These are phyloP conservation scores for Solanum aculeatissimum DNA, from an alignment of 305 asterid species.

Conservation along the genomic window DNA sequence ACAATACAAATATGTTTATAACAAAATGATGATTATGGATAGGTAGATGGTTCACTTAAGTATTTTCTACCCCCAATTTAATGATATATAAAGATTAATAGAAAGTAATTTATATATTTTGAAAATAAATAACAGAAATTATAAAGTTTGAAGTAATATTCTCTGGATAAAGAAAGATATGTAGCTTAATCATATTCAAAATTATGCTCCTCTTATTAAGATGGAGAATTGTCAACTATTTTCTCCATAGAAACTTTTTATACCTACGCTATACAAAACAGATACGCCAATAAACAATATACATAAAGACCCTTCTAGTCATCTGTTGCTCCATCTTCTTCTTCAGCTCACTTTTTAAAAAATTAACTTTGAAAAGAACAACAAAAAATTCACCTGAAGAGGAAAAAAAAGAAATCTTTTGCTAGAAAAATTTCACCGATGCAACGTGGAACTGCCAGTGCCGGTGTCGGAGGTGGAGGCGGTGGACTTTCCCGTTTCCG, in stretches of 20 bases:
- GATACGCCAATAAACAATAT: not conserved
- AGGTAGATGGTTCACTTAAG: too few species aligned
- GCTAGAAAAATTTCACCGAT: conserved; percentile 19
- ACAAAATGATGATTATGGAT: too few species aligned
- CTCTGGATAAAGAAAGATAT: too few species aligned
- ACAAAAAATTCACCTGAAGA: not conserved
- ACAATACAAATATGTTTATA: too few species aligned
- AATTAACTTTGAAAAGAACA: not conserved
- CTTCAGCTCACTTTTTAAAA: not conserved
- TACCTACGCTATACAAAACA: not conserved
- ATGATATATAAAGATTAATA: too few species aligned
- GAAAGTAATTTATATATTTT: not conserved
- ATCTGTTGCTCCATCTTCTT: not conserved
- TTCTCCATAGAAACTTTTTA: not conserved
- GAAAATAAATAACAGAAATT: too few species aligned
- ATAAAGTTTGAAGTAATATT: too few species aligned
- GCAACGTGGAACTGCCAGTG: conserved; percentile 47
- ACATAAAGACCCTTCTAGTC: not conserved
- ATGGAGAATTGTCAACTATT: not conserved
- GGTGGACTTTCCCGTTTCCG: conserved; percentile 60
- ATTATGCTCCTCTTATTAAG: too few species aligned
- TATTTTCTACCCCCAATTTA: too few species aligned
- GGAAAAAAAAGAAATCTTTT: not conserved
- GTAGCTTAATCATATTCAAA: too few species aligned
- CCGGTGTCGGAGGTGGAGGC: conserved; percentile 16